Conservation (phyloP, 257 asterid species). For the Rauvolfia tetraphylla region DNA sequence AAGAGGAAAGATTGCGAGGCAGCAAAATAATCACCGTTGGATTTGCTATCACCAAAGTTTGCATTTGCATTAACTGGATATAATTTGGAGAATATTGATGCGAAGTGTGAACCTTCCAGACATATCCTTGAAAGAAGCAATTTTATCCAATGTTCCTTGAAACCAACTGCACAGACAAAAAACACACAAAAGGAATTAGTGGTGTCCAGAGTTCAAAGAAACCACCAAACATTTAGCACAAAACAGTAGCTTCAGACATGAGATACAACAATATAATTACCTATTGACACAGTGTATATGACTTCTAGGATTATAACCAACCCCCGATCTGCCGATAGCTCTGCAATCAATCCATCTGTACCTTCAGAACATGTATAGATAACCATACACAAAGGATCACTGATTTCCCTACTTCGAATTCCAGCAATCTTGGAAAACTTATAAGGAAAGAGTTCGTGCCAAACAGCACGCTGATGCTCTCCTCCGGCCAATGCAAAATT, state of each 20-base stretch:
- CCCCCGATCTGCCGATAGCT: slow-evolving; percentile 51
- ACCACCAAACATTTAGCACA: not conserved
- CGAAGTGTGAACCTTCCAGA: slow-evolving; percentile 39
- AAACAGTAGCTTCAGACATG: not conserved
- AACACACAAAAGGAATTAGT: slow-evolving; percentile 3
- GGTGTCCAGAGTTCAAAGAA: not conserved
- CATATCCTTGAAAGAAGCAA: slow-evolving; percentile 58
- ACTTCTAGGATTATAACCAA: slow-evolving; percentile 41
- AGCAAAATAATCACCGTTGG: slow-evolving; percentile 30
- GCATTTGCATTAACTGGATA: slow-evolving; percentile 19
- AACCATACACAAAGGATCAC: slow-evolving; percentile 78
- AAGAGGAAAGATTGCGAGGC: slow-evolving; percentile 52
- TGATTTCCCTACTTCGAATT: slow-evolving; percentile 49
- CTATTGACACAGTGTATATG: slow-evolving; percentile 47
- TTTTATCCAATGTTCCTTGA: slow-evolving; percentile 58
- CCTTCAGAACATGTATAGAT: slow-evolving; percentile 57
- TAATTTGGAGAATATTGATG: slow-evolving; percentile 46
- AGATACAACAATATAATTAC: slow-evolving; percentile 25
- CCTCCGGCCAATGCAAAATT: slow-evolving; percentile 76
- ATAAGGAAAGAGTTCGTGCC: slow-evolving; percentile 55
- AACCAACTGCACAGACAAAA: slow-evolving; percentile 58
- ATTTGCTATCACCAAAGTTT: slow-evolving; percentile 12
- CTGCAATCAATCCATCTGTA: slow-evolving; percentile 25
- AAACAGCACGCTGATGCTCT: slow-evolving; percentile 51
- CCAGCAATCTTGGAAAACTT: slow-evolving; percentile 53